Base-by-base conservation (phyloP, 768 basidiomycete genomes). In the Myochromella boudieri region DNA sequence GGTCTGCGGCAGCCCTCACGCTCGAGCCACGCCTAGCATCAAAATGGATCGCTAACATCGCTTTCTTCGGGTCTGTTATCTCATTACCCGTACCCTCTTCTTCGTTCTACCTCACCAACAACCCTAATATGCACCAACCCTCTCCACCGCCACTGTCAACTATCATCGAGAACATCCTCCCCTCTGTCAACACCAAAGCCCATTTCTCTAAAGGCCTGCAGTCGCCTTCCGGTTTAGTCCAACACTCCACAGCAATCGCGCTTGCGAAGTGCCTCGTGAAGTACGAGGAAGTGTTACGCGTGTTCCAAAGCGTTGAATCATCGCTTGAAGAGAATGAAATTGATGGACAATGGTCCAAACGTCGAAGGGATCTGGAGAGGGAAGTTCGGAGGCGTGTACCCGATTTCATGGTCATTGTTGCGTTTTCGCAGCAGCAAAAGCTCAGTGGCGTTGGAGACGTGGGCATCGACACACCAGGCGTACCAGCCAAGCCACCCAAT, bases 11-110 rank as follows among this genome's bases (percentile, higher is more conserved):
- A 3, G 75, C 76, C 2, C 66, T 91, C 26, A 87, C 89, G 0
- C 73, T 95, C 4, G 92, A 95, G 56, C 91, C 93, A 0, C 82
- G 92, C 2, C 76, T 94, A 4, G 89, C 90, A 0, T 88, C 88
- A 0, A 87, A 85, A 60, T 98, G 95, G 94, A 84, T 97, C 25
- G 81, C 87, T 0, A 95, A 93, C 48, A 84, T 97, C 53, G 74
- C 90, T 4, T 87, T 94, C 59, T 81, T 91, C 31, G 90, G 86
- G 2, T 74, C 75, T 6, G 77, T 97, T 43, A 75, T 97, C 41
- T 85, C 88, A 0, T 76, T 93, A 0, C 82, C 89, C 0, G 68
- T 93, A 1, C 91, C 94, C 0, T 54, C 69, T 0, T 55, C 69
- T 0, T 78, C 79, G 0, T 93, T 94, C 60, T 67, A 81, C 48